Evolutionary conservation across 108 stramenopile species (phyloP), one percentile per base, ranked within the genome.

Genomic region (Thalassiosira profunda): DNA sequence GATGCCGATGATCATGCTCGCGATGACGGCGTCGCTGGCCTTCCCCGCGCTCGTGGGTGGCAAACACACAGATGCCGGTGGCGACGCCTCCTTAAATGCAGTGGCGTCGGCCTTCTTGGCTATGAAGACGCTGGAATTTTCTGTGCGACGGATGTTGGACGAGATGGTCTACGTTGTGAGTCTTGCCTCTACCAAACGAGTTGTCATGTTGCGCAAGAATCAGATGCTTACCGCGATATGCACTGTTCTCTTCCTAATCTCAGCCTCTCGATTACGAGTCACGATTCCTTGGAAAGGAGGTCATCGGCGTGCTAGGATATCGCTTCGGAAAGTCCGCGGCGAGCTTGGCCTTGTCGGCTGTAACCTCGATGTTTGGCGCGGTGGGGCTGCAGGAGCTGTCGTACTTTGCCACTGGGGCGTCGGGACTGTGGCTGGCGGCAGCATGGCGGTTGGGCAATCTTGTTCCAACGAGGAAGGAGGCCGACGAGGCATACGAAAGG

Each of bases 41-140:
- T 51, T 67, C 36, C 70, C 70, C 21, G 67, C 30, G 41, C 25
- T 67, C 8, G 52, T 43, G 4, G 29, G 28, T 23, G 52, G 65
- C 17, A n/a, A n/a, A n/a, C n/a, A n/a, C n/a, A 18, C 15, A 17
- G 15, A 21, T 47, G 28, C 30, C 14, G 42, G 1, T 45, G 65
- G 45, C 4, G 72, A 90, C 47, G 90, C 93, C 0, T 83, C 93
- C 11, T 72, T 94, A 9, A 79, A 81, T 53, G 52, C 86, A 33
- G 75, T 91, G 23, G 86, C 86, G 47, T 70, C 73, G 6, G 84
- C 89, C 12, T 76, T 91, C 34, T 44, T 89, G 33, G 66, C 86
- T 17, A 91, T 94, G 90, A 94, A 94, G 69, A 86, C 85, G 11
- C 59, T 85, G 61, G 93, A 94, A 64, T 94, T 91, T 65, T 94